These are phyloP conservation scores for Stenogyne calaminthoides DNA, from an alignment of 305 asterid genomes.

Conservation along the genomic window DNA sequence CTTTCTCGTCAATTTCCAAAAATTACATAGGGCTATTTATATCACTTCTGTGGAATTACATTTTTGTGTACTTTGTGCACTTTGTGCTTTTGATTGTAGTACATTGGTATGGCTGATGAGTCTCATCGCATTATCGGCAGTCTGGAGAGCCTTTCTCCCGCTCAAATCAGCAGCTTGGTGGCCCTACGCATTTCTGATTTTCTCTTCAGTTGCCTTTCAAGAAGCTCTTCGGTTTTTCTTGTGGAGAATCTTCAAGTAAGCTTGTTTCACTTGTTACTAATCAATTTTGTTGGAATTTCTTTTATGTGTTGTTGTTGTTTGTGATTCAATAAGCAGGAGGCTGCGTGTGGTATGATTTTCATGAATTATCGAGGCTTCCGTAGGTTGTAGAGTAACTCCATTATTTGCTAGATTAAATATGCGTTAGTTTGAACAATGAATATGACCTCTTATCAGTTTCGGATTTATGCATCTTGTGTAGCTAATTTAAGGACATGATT, in stretches of 20 bases:
- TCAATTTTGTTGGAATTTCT: neutral
- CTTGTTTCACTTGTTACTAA: conserved; percentile 12
- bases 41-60: neutral
- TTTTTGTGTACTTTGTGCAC: conserved; percentile 20
- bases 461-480: neutral
- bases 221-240: conserved; percentile 74
- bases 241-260: conserved; percentile 80
- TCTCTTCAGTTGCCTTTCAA: conserved; percentile 76
- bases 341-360: neutral
- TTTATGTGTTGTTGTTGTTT: neutral
- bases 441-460: neutral
- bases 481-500: neutral
- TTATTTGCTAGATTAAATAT: neutral
- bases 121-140: conserved; percentile 75
- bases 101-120: conserved; percentile 89
- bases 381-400: neutral
- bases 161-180: conserved; percentile 56
- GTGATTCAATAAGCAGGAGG: neutral
- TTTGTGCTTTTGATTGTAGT: conserved; percentile 43
- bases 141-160: conserved; percentile 90
- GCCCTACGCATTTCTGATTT: conserved; percentile 60
- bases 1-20: neutral
- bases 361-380: neutral
- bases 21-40: neutral
- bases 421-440: neutral